Base-by-base conservation (phyloP, 2,329 filamentous ascomycete species). In the Aureobasidium mangrovei region DNA sequence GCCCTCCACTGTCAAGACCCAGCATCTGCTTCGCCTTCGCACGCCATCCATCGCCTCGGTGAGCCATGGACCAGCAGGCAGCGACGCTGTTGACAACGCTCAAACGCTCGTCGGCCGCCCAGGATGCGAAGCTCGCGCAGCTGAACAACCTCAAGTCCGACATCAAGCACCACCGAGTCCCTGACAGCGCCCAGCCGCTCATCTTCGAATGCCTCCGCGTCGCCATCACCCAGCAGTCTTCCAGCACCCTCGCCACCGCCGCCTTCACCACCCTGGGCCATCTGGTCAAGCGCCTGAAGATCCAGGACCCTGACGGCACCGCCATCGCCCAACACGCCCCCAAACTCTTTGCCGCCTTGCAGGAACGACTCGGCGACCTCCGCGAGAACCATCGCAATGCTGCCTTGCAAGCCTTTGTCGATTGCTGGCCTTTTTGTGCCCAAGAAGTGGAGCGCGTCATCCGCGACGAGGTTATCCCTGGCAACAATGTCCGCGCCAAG, bases 161-260 rank as follows among this genome's bases (percentile, higher is more conserved):
- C 68, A 95, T 95, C 76, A 95, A 95, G 70, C 90, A 95, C 70
- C 85, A 87, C 67, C 90, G 90, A 73, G 88, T 95, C 43, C 88
- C 89, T 57, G 88, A 94, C 60, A 71, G 72, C 53, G 79, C 79
- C 63, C 80, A 94, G 62, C 72, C 81, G 28, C 76, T 81, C 56
- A 81, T 95, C 59, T 94, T 95, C 71, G 89, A 96, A 58, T 87
- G 85, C 59, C 77, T 94, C 64, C 85, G 85, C 59, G 73, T 83
- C 52, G 86, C 88, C 57, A 85, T 91, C 60, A 74, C 77, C 53
- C 87, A 88, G 40, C 84, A 87, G 63, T 86, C 94, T 64, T 84
- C 84, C 41, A 80, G 82, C 33, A 70, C 71, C 24, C 83, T 95
- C 58, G 83, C 86, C 60, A 86, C 87, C 56, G 86, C 88, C 51